Percentiles rank a stretch among this genome's conserved stretches.
Evolutionary conservation across 2,329 filamentous ascomycete species (phyloP).

Genomic region (Epichloe aotearoae): DNA sequence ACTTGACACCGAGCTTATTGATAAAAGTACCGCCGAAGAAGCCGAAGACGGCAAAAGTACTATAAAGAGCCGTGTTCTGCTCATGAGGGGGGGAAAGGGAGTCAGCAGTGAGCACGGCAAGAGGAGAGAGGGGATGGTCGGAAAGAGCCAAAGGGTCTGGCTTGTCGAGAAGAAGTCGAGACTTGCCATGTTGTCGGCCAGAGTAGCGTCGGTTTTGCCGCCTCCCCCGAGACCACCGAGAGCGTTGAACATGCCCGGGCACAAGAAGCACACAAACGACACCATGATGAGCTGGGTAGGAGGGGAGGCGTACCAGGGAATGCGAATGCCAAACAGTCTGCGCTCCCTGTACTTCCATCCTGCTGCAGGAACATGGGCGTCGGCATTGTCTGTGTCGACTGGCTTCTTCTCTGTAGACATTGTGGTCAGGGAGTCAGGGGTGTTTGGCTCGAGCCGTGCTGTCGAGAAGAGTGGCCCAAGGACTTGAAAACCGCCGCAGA

Average conservation of each 20-base stretch:
- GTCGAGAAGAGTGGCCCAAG: too few relatives aligned
- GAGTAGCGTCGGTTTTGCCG: constrained; percentile 32
- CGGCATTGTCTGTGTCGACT: background rate
- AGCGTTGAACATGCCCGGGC: constrained; percentile 61
- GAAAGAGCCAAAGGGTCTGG: too few relatives aligned
- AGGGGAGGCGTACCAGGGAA: constrained; percentile 63
- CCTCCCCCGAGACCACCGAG: constrained; percentile 47
- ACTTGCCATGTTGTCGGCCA: constrained; percentile 24
- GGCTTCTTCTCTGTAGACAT: constrained; percentile 3
- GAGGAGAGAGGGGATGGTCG: background rate
- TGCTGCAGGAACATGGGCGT: constrained; percentile 22
- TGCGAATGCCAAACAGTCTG: constrained; percentile 35
- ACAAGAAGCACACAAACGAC: constrained; percentile 41
- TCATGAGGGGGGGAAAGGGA: background rate
- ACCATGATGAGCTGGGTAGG: constrained; percentile 59
- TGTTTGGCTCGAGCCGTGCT: too few relatives aligned
- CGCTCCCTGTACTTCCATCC: constrained; percentile 46
- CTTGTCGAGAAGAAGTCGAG: too few relatives aligned
- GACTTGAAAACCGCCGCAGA: too few relatives aligned
- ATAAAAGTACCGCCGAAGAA: constrained; percentile 63
- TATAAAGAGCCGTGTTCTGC: constrained; percentile 53
- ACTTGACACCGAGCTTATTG: constrained; percentile 58
- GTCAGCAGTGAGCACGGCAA: background rate
- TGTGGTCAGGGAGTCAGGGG: background rate
- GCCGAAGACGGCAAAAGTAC: constrained; percentile 52